Conservation (phyloP, 306 rosid genomes). For the Citrullus amarus region DNA sequence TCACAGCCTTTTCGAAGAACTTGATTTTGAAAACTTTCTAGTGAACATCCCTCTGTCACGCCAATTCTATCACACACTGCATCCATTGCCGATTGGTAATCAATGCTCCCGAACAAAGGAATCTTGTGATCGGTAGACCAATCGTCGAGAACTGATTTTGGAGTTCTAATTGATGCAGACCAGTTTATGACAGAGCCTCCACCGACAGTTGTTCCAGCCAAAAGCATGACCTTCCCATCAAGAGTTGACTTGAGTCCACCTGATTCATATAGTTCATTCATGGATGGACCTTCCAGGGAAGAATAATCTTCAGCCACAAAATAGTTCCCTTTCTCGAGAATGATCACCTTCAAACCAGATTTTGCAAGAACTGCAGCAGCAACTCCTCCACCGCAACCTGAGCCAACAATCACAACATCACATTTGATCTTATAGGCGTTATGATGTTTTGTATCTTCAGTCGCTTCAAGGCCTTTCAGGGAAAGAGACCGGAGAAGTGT, state of each 20-base stretch:
- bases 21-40: slow-evolving; percentile 60
- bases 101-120: slow-evolving; percentile 43
- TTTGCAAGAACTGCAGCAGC: slow-evolving; percentile 89
- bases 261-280: slow-evolving; percentile 56
- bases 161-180: slow-evolving; percentile 86
- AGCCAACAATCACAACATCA: slow-evolving; percentile 72
- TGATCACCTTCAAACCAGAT: slow-evolving; percentile 62
- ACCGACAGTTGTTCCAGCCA: slow-evolving; percentile 89
- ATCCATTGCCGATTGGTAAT: slow-evolving; percentile 68
- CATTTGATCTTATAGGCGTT: slow-evolving; percentile 57
- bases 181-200: slow-evolving; percentile 92
- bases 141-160: slow-evolving; percentile 49
- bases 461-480: slow-evolving; percentile 55
- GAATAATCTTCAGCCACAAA: slow-evolving; percentile 74
- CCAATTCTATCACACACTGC: slow-evolving; percentile 62
- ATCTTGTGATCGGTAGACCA: slow-evolving; percentile 63
- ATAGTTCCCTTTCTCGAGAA: slow-evolving; percentile 83
- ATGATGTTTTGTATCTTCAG: slow-evolving; percentile 25
- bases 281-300: slow-evolving; percentile 66
- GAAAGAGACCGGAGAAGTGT: slow-evolving; percentile 38
- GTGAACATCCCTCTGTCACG: slow-evolving; percentile 37
- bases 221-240: slow-evolving; percentile 62
- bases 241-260: slow-evolving; percentile 47
- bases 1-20: slow-evolving; percentile 66
- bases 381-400: slow-evolving; percentile 96